phyloP scores from a whole-genome alignment of 768 basidiomycete species.

The Dioszegia crocea region DNA sequence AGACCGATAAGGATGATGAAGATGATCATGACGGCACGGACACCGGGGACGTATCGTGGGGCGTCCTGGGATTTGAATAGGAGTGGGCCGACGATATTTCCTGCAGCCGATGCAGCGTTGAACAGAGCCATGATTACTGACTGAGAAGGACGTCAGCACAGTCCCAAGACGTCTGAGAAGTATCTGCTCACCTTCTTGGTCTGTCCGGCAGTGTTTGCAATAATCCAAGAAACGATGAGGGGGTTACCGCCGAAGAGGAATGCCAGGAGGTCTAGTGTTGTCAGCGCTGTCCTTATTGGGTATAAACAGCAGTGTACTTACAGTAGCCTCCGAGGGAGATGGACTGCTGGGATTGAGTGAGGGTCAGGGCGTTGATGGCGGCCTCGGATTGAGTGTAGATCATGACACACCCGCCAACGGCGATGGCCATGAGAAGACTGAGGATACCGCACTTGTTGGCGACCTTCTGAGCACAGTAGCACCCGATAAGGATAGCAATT shows the following conservation, averaged over 20 bases:
- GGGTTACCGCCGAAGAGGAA: slow-evolving; percentile 49
- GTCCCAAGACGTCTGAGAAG: neutral
- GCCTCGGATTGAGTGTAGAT: slow-evolving; percentile 25
- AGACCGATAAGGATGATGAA: slow-evolving; percentile 28
- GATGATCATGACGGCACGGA: slow-evolving; percentile 37
- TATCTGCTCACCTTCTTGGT: slow-evolving; percentile 23
- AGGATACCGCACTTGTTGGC: too few species aligned
- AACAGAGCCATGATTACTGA: slow-evolving; percentile 26
- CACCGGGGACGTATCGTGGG: slow-evolving; percentile 36
- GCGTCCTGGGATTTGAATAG: slow-evolving; percentile 43
- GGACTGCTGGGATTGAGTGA: slow-evolving; percentile 19
- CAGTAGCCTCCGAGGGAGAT: slow-evolving; percentile 43
- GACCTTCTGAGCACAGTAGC: slow-evolving; percentile 26
- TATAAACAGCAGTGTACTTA: too few species aligned
- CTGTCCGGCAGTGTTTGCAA: slow-evolving; percentile 45
- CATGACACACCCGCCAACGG: slow-evolving; percentile 37
- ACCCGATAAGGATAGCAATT: slow-evolving; percentile 33
- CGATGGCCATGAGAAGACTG: too few species aligned
- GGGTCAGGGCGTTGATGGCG: slow-evolving; percentile 11
- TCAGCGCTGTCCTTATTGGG: too few species aligned
- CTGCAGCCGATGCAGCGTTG: slow-evolving; percentile 34
- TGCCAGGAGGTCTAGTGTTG: slow-evolving; percentile 2
- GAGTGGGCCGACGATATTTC: slow-evolving; percentile 47
- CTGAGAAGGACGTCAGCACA: slow-evolving; percentile 22
- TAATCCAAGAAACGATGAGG: slow-evolving; percentile 48